A percentile compares a stretch with the other conserved stretches of the same genome.
These are phyloP conservation scores for Sclerotinia nivalis DNA, from an alignment of 2,329 filamentous ascomycete genomes.

Conservation along the genomic window DNA sequence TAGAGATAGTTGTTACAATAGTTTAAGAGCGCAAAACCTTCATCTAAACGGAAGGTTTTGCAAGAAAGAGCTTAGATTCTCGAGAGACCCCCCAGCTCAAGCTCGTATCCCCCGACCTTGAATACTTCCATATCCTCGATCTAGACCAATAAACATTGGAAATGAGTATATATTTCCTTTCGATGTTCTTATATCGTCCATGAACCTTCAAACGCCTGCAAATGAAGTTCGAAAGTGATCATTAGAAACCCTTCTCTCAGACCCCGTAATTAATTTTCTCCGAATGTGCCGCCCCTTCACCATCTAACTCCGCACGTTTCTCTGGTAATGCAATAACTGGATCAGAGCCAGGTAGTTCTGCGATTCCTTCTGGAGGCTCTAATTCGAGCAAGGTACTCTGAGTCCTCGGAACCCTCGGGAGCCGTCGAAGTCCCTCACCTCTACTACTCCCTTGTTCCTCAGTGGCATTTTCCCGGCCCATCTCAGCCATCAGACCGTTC, in stretches of 20 bases:
- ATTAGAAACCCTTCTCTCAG: not conserved
- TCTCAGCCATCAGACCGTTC: not conserved
- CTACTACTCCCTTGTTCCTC: not conserved
- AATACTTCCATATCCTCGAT: not conserved
- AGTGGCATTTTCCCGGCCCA: not conserved
- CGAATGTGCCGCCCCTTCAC: not conserved
- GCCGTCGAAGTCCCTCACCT: not conserved
- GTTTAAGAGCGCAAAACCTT: not conserved
- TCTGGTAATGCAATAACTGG: not conserved
- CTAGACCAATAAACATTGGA: not conserved
- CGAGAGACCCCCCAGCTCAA: too few species aligned
- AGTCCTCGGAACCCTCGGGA: not conserved
- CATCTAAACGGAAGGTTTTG: not conserved
- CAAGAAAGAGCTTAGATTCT: too few species aligned
- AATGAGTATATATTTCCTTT: not conserved
- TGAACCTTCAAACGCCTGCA: not conserved
- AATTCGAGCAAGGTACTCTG: not conserved
- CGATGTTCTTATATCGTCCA: not conserved
- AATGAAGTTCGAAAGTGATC: not conserved
- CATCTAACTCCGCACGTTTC: not conserved
- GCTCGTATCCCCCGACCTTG: not conserved
- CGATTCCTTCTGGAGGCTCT: not conserved
- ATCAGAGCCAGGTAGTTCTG: not conserved
- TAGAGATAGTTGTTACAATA: not conserved
- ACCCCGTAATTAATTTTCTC: not conserved